Evolutionary conservation across 441 rosid genomes (phyloP).

Genomic region (Hura crepitans): DNA sequence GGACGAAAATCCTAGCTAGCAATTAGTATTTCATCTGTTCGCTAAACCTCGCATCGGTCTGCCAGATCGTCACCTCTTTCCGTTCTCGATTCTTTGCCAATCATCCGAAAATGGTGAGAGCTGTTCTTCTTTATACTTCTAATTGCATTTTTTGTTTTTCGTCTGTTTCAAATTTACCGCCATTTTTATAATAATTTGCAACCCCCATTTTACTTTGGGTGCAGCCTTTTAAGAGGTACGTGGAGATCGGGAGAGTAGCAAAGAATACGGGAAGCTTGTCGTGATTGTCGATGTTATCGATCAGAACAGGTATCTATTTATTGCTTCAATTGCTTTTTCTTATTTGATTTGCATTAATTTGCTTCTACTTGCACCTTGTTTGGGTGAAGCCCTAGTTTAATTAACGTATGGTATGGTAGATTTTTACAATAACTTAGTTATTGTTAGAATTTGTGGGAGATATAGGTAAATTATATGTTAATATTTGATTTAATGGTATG

Average conservation of each 20-base stretch:
- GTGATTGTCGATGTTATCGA: constrained; percentile 91
- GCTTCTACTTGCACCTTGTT: too few species aligned
- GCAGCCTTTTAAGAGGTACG: constrained; percentile 88
- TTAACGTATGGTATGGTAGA: too few species aligned
- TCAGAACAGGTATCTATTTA: constrained; percentile 61
- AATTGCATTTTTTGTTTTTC: background rate
- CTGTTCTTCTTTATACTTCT: background rate
- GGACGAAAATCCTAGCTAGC: constrained; percentile 6
- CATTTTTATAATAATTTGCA: background rate
- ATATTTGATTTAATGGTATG: too few species aligned
- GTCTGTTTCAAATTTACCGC: background rate
- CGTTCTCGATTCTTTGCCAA: background rate
- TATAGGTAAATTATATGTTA: too few species aligned
- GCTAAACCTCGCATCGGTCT: background rate
- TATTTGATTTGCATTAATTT: background rate
- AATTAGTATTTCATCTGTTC: background rate
- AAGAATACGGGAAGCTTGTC: constrained; percentile 83
- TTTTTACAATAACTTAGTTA: too few species aligned
- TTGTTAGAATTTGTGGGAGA: too few species aligned
- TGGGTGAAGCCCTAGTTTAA: too few species aligned
- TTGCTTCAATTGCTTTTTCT: background rate
- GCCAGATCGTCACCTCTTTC: background rate
- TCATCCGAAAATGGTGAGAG: constrained; percentile 18
- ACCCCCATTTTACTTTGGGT: background rate
- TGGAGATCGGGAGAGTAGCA: constrained; percentile 90